These are phyloP conservation scores for Elaeis guineensis DNA, from an alignment of 176 grass and related monocot genomes.

Conservation along the genomic window DNA sequence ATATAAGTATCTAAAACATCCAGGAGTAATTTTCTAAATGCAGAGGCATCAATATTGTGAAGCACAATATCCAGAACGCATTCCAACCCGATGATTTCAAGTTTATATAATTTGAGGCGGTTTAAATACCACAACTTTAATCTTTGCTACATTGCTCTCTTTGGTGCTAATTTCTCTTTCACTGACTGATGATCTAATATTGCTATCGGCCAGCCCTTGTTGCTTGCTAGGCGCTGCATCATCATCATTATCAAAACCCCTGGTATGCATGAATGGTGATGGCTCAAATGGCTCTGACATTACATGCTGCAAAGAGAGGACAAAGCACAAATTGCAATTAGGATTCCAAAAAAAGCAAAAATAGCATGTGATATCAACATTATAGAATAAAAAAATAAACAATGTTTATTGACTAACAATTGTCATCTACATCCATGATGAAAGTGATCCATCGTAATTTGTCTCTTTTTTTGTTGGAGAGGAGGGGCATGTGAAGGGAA, in stretches of 20 bases:
- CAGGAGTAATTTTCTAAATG: background rate
- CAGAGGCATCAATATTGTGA: background rate
- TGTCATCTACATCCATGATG: no score
- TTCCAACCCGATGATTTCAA: no score
- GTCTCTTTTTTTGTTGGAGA: no score
- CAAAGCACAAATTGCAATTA: background rate
- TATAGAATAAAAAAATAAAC: no score
- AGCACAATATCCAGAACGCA: background rate
- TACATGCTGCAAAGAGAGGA: constrained; percentile 55
- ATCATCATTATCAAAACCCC: constrained; percentile 76
- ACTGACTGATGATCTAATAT: constrained; percentile 28
- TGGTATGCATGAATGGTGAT: constrained; percentile 70
- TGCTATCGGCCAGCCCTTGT: constrained; percentile 59
- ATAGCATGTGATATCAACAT: no score
- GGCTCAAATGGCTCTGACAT: constrained; percentile 83
- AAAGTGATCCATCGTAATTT: no score
- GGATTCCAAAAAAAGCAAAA: no score
- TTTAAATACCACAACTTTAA: constrained; percentile 92
- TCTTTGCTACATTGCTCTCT: constrained; percentile 96
- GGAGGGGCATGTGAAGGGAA: no score
- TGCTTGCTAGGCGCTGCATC: constrained; percentile 45
- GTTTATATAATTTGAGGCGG: background rate
- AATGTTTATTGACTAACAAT: no score
- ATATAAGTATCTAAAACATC: no score
- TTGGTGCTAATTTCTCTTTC: constrained; percentile 58